Conservation (phyloP, 495 filamentous ascomycete species). For the Aspergillus biplanus region DNA sequence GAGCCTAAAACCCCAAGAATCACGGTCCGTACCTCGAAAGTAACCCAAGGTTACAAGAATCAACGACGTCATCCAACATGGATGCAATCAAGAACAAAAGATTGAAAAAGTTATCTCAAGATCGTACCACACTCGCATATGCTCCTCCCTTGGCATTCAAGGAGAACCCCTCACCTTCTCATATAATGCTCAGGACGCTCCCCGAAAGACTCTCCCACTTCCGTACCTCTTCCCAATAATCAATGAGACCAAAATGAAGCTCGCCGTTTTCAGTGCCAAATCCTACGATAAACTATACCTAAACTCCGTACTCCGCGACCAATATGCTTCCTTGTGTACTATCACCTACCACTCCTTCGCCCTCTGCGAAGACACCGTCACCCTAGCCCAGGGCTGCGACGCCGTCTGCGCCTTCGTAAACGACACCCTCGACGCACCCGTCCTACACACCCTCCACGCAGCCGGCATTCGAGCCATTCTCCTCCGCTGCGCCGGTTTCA, state of each 20-base stretch:
- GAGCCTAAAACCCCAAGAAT: background rate
- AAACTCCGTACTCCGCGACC: slow-evolving; percentile 28
- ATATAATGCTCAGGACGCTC: background rate
- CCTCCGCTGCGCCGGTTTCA: slow-evolving; percentile 72
- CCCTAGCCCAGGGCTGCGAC: slow-evolving; percentile 54
- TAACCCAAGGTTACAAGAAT: background rate
- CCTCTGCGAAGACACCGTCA: slow-evolving; percentile 57
- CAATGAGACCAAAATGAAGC: slow-evolving; percentile 50
- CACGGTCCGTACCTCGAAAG: background rate
- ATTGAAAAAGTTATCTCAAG: background rate
- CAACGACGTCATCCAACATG: background rate
- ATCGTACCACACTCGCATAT: slow-evolving; percentile 1
- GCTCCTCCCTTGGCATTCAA: background rate
- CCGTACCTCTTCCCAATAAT: background rate
- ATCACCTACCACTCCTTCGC: slow-evolving; percentile 60
- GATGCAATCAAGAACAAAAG: background rate
- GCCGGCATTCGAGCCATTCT: slow-evolving; percentile 59
- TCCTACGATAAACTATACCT: slow-evolving; percentile 62
- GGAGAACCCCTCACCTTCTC: background rate
- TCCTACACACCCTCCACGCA: slow-evolving; percentile 53
- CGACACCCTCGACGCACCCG: slow-evolving; percentile 55
- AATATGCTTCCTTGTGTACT: slow-evolving; percentile 36
- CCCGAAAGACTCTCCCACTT: background rate
- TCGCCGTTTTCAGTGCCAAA: slow-evolving; percentile 66
- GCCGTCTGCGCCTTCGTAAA: slow-evolving; percentile 77